Percentiles rank a stretch among this genome's conserved stretches.
Conservation (phyloP, 2,329 filamentous ascomycete genomes). For the Atkinsonella hypoxylon region DNA sequence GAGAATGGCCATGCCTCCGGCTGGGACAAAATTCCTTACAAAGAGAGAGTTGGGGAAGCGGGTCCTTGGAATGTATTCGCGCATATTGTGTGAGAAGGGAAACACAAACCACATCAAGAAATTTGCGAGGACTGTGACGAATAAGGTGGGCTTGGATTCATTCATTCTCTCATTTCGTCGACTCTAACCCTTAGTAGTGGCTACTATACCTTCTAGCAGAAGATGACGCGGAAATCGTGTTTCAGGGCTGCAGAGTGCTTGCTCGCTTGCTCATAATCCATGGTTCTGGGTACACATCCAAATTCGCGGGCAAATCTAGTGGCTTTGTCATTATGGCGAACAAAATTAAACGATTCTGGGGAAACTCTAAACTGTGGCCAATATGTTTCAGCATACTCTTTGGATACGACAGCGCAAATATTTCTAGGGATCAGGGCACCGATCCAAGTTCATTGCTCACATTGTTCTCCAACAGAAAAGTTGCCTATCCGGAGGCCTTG, state of each 20-base stretch:
- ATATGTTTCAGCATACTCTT: conserved; percentile 84
- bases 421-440: conserved; percentile 62
- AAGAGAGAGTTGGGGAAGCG: conserved; percentile 62
- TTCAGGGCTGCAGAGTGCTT: conserved; percentile 71
- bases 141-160: conserved; percentile 50
- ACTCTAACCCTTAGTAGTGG: conserved; percentile 46
- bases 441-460: conserved; percentile 64
- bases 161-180: neutral
- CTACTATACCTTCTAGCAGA: conserved; percentile 83
- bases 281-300: conserved; percentile 67
- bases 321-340: conserved; percentile 80
- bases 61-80: conserved; percentile 66
- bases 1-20: conserved; percentile 17
- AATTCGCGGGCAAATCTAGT: conserved; percentile 72
- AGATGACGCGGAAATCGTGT: conserved; percentile 69
- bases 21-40: conserved; percentile 31
- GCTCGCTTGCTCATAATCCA: conserved; percentile 74
- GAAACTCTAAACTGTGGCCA: conserved; percentile 71
- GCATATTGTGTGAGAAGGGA: conserved; percentile 62
- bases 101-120: conserved; percentile 62
- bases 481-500: conserved; percentile 67
- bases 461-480: conserved; percentile 55
- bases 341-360: conserved; percentile 80
- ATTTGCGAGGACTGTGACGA: conserved; percentile 89
- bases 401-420: conserved; percentile 63